Evolutionary conservation across 2,329 filamentous ascomycete genomes (phyloP).

Genomic region (Penicillium sp.): DNA sequence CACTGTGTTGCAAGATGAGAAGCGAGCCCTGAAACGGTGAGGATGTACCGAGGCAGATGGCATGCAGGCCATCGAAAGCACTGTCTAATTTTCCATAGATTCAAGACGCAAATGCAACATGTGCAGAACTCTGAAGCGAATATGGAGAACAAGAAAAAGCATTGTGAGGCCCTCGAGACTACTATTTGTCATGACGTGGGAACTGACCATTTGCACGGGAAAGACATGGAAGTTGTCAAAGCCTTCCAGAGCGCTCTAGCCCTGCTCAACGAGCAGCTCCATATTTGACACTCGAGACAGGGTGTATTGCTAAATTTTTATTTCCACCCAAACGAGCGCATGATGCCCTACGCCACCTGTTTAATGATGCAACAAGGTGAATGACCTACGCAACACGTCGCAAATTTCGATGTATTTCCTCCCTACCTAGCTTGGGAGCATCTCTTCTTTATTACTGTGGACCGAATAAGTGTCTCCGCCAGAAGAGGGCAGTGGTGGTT

Average conservation of each 20-base stretch:
- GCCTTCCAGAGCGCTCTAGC: conserved; percentile 50
- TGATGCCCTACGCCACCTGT: neutral
- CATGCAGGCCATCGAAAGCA: neutral
- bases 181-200: neutral
- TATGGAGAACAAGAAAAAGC: conserved; percentile 70
- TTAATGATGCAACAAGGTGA: too few relatives aligned
- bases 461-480: too few relatives aligned
- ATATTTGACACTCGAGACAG: too few relatives aligned
- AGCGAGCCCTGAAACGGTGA: conserved; percentile 72
- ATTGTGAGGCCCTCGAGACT: conserved; percentile 61
- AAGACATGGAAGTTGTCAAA: conserved; percentile 46
- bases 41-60: conserved; percentile 10
- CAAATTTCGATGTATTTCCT: too few relatives aligned
- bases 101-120: conserved; percentile 74
- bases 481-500: too few relatives aligned
- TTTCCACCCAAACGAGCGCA: conserved; percentile 3
- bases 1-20: conserved; percentile 68
- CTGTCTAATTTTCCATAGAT: conserved; percentile 45
- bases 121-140: conserved; percentile 71
- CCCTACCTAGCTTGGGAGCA: too few relatives aligned
- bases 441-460: too few relatives aligned
- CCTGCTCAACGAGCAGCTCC: conserved; percentile 39
- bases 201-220: conserved; percentile 17
- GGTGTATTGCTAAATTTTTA: too few relatives aligned
- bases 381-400: too few relatives aligned